Evolutionary conservation across 805 yeast species (phyloP), one percentile per base, ranked within the genome.

Genomic region (Candida wancherniae): DNA sequence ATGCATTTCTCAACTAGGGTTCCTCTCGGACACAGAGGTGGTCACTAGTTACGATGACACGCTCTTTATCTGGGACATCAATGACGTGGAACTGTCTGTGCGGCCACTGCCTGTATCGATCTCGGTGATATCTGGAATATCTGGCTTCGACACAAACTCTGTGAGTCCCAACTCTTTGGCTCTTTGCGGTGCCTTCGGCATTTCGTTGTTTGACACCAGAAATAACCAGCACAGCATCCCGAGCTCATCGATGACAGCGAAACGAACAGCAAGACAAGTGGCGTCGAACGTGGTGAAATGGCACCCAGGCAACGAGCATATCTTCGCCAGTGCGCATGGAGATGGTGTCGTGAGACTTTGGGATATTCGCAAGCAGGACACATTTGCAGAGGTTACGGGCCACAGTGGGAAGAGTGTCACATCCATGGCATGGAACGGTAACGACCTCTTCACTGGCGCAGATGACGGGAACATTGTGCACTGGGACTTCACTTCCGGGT

Each of bases 21-120:
- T 58, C 47, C 30, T 52, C 36, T 30, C 42, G 28, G 47, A 55
- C 17, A 64, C 73, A 14, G 63, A 75, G 3, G 54, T 86, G 32
- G 55, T 82, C 17, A 66, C 94, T 0, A 52, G 77, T 5, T 84
- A 81, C 51, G 77, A 77, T 35, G 80, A 81, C 37, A 74, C 80
- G 35, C 43, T 88, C 9, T 87, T 84, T 50, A 57, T 80, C 29
- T 87, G 95, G 90, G 87, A 87, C 36, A 55, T 78, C 9, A 66
- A 42, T 61, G 80, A 49, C 65, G 78, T 28, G 69, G 77, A 50
- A 47, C 60, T 57, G 21, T 52, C 52, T 31, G 29, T 44, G 24
- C 55, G 51, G 33, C 68, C 69, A 8, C 38, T 42, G 13, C 94
- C 94, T 3, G 53, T 75, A 8, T 53, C 75, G 28, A 74, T 76